These are phyloP conservation scores for Ordospora colligata DNA, from an alignment of 371 early-diverging fungal species.

Conservation along the genomic window DNA sequence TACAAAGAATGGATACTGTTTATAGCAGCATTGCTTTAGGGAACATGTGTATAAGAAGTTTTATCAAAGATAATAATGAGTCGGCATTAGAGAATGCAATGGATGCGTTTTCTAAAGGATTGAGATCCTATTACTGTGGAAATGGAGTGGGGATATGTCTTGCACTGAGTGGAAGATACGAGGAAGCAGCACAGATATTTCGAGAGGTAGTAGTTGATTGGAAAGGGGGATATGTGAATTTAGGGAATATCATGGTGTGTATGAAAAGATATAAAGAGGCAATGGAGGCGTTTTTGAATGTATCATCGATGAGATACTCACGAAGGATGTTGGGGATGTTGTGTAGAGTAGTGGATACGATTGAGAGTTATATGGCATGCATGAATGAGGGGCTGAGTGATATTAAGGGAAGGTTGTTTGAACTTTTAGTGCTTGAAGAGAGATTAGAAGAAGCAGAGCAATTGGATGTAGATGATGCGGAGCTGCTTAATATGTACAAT, in stretches of 20 bases:
- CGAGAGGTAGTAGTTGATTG: neutral
- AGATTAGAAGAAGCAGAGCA: constrained; percentile 14
- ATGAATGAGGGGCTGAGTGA: neutral
- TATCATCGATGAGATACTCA: neutral
- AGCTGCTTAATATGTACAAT: neutral
- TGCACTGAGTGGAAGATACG: neutral
- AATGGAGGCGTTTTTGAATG: constrained; percentile 8
- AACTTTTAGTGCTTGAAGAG: neutral
- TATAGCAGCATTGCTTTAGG: constrained; percentile 7
- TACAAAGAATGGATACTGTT: neutral
- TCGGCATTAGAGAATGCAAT: neutral
- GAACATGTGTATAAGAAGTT: constrained; percentile 1
- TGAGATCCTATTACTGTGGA: neutral
- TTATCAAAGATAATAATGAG: neutral
- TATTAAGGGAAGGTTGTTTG: neutral
- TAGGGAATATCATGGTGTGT: constrained; percentile 1
- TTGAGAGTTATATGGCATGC: neutral
- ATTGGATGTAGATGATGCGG: neutral
- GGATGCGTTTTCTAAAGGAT: neutral
- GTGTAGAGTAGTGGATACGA: neutral
- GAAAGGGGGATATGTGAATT: constrained; percentile 25
- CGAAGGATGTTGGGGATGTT: neutral
- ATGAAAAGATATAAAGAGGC: constrained; percentile 23
- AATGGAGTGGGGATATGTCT: constrained; percentile 40
- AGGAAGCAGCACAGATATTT: constrained; percentile 21